Base-by-base conservation (phyloP, 2,329 filamentous ascomycete genomes). In the Elsinoe perseae region DNA sequence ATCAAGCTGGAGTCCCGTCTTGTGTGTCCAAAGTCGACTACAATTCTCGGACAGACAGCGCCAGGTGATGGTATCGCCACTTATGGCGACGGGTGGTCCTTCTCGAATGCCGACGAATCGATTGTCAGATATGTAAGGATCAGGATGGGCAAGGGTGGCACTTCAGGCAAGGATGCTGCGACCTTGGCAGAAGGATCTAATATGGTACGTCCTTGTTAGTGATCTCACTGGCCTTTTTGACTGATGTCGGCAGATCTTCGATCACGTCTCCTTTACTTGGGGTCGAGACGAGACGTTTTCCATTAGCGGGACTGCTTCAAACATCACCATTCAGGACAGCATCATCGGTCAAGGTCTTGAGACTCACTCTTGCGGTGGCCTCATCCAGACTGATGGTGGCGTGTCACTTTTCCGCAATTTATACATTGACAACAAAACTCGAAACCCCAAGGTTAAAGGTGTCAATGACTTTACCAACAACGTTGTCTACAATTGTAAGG, bases 391-490 rank as follows among this genome's bases (percentile, higher is more conserved):
- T 16, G 48, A 52, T 9, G 48, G 48, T 18, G 48, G 48, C 20
- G 48, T 52, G 6, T 52, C 48, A n/a, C 48, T 52, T 10, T 52
- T 52, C 30, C 48, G 48, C 48, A 52, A 52, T 25, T 30, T 52
- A 8, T 52, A 52, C 30, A 52, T 34, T 36, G 48, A 52, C 48
- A 52, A 52, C 48, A 52, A 52, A 30, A 52, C 48, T 9, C 48
- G 48, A 16, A 52, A 52, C 16, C 48, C 48, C 16, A 52, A 52
- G 20, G 48, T 52, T 14, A 52, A 52, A 30, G 48, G 48, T 32
- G 30, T 36, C 6, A 52, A 52, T 25, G 48, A 52, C 32, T 52
- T 52, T 32, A 52, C 48, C 48, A 52, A 52, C 18, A 52, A 52
- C 10, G 32, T 52, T 30, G 25, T 52, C n/a, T 52, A 52, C 48